phyloP scores from a whole-genome alignment of 768 basidiomycete species.

The Epithele typhae region DNA sequence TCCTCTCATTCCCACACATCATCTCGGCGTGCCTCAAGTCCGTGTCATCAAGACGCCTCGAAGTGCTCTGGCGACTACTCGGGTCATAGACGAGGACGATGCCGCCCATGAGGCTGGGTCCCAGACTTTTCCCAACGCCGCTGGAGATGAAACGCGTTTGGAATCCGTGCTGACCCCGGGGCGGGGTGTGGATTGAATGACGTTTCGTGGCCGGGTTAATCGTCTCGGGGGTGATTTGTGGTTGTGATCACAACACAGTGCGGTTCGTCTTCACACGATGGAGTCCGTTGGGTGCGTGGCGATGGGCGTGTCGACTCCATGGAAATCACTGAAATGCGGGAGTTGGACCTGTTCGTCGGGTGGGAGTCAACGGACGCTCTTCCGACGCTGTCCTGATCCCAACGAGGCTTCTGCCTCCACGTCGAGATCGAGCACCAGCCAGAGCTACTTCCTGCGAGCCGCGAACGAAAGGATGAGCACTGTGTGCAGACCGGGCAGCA shows the following conservation, averaged over 20 bases:
- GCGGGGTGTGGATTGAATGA: too few species aligned
- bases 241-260: background rate
- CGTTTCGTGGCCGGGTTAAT: too few species aligned
- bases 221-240: too few species aligned
- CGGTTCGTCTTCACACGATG: conserved; percentile 2
- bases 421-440: conserved; percentile 6
- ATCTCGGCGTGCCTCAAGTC: too few species aligned
- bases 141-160: too few species aligned
- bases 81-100: too few species aligned
- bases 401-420: conserved; percentile 2
- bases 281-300: conserved; percentile 5
- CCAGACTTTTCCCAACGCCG: too few species aligned
- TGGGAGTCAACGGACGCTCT: background rate
- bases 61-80: too few species aligned
- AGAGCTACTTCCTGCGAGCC: conserved; percentile 10
- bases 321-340: conserved; percentile 3
- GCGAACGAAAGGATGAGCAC: background rate
- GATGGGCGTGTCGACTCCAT: conserved; percentile 13
- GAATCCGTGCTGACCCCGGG: too few species aligned
- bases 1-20: background rate
- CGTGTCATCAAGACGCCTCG: too few species aligned
- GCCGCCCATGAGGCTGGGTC: too few species aligned
- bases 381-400: conserved; percentile 1
- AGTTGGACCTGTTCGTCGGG: background rate
- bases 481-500: background rate